Base-by-base conservation (phyloP, 495 filamentous ascomycete species). In the Talaromyces proteolyticus region DNA sequence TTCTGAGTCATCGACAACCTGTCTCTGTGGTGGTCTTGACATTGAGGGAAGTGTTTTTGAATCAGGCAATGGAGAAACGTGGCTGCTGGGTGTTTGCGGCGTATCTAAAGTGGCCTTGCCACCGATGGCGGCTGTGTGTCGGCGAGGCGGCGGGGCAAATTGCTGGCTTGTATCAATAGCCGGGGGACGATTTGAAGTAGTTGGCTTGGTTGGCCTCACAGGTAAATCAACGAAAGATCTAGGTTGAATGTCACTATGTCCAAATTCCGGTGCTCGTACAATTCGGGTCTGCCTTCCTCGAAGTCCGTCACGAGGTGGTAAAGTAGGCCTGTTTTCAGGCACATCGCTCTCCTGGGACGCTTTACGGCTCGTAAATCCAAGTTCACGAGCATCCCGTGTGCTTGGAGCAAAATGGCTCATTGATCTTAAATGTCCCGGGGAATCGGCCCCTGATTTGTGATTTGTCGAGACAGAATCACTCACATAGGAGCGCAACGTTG, bases 1-100 rank as follows among this genome's bases (percentile, higher is more conserved):
- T 51, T 76, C 65, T 22, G 65, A 68, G 50, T 68, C 65, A 47
- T 63, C 59, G 4, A 52, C 47, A 40, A 52, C 50, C 50, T 52
- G 49, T 52, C 44, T 53, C 24, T 19, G 18, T 38, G 38, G 7
- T 8, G 16, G 17, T 25, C 23, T 39, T 17, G 48, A 36, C 18
- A 25, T 50, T 19, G 25, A 19, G n/a, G 29, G 29, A 34, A 14
- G 8, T 47, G 51, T 17, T 53, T 58, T 60, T 1, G 37, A 55
- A 14, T 71, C 63, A 6, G 64, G 60, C 14, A 67, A 52, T 8
- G 69, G 66, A 1, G 60, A 60, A 39, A 69, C 67, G 1, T 62
- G 59, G 2, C 34, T 23, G 14, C 26, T 52, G 10, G 25, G 3
- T 14, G 21, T 39, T 44, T 52, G 50, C 16, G 50, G 34, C 19